Conservation (phyloP, 1,284 basidiomycete species). For the Farysia itapuensis region DNA sequence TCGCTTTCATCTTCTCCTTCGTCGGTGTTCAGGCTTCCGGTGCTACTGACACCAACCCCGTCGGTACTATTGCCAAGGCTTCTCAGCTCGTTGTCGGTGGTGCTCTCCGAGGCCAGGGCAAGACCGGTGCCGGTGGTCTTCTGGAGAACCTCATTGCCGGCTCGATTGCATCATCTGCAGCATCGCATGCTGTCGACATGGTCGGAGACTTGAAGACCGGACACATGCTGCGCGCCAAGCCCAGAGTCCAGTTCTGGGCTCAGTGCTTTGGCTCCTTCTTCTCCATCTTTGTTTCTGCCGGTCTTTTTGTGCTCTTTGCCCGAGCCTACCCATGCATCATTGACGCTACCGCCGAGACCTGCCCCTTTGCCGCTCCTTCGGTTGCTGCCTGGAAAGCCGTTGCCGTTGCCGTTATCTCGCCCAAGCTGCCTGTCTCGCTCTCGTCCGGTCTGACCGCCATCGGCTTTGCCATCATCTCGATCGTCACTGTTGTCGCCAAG, state of each 20-base stretch:
- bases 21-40: conserved; percentile 66
- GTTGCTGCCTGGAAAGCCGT: conserved; percentile 70
- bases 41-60: conserved; percentile 53
- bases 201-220: conserved; percentile 74
- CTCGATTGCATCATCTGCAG: conserved; percentile 67
- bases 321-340: conserved; percentile 70
- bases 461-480: conserved; percentile 64
- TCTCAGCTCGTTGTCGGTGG: conserved; percentile 52
- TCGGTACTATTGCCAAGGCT: conserved; percentile 47
- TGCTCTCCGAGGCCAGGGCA: conserved; percentile 54
- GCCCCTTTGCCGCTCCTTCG: conserved; percentile 68
- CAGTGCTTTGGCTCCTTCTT: conserved; percentile 57
- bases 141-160: conserved; percentile 69
- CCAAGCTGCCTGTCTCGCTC: conserved; percentile 39
- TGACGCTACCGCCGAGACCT: conserved; percentile 58
- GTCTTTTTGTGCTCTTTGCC: conserved; percentile 48
- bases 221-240: conserved; percentile 71
- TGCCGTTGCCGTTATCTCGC: conserved; percentile 64
- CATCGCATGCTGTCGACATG: conserved; percentile 71
- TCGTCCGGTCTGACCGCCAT: conserved; percentile 68
- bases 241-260: conserved; percentile 70
- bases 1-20: conserved; percentile 71
- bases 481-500: conserved; percentile 65
- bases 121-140: conserved; percentile 64
- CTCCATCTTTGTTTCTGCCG: conserved; percentile 38